Evolutionary conservation across 768 basidiomycete genomes (phyloP), one percentile per base, ranked within the genome.

Genomic region (Auricularia auricula-judae): DNA sequence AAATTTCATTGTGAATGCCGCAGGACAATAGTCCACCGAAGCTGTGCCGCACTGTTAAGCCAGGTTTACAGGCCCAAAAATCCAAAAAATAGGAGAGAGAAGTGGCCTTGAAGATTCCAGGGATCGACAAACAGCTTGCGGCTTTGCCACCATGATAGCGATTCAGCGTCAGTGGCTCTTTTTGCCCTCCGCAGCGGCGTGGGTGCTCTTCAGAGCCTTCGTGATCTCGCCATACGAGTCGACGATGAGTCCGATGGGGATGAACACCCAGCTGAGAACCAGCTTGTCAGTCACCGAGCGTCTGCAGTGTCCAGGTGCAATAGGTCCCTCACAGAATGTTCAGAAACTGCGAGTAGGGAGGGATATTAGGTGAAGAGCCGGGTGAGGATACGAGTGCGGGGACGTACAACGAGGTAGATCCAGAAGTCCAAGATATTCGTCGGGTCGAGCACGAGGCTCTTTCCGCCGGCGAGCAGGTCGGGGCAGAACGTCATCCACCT

Each of bases 401-500:
- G 39, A 42, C 39, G 12, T 42, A 42, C 39, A 42, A 42, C 39
- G 39, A 42, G 39, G 74, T 92, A 91, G 11, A 91, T 85, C 89
- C 89, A 93, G 62, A 91, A 79, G 70, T 85, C 82, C 44, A 91
- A 74, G 36, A 78, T 75, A 68, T 91, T 89, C 7, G 86, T 87
- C 0, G 84, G 89, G 69, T 88, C 80, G 63, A 54, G 53, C 29
- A 54, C 53, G n/a, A 93, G 74, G 72, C 81, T 88, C 0, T 85
- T 84, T 69, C 83, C 88, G 23, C 88, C 89, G 1, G 82, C 85
- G 61, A 93, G 76, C 91, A 89, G 92, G 75, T 92, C 91, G 1
- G 91, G 91, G 70, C 85, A 86, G 75, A 92, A 93, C 3, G 90
- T 93, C 91, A 93, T 91, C 86, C 86, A 91, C 39, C 39, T 42